A percentile compares a stretch with the other conserved stretches of the same genome.
Evolutionary conservation across 495 filamentous ascomycete genomes (phyloP).

Genomic region (Mytilinidion resinicola): DNA sequence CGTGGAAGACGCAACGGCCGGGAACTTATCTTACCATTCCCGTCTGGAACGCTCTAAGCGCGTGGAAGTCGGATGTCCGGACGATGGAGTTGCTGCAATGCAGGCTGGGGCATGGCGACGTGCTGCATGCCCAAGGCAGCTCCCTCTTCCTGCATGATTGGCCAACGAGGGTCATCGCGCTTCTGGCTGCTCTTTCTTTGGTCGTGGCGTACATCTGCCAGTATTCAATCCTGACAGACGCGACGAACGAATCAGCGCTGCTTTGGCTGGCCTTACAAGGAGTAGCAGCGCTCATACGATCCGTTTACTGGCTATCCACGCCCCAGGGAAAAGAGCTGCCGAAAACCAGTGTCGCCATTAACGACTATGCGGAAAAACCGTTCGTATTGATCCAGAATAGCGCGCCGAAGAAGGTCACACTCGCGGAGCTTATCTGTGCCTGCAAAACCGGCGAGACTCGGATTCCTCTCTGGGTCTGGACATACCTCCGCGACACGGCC

Average conservation of each 20-base stretch:
- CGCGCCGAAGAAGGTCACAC: neutral
- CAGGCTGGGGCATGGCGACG: neutral
- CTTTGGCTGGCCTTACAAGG: neutral
- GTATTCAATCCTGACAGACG: neutral
- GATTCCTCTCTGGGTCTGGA: constrained; percentile 2
- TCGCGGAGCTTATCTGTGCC: constrained; percentile 4
- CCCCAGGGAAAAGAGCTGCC: too few relatives aligned
- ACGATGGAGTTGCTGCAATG: constrained; percentile 3
- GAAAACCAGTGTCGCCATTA: too few relatives aligned
- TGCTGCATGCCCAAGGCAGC: constrained; percentile 3
- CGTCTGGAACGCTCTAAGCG: neutral
- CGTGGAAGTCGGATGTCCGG: neutral
- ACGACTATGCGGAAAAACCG: neutral
- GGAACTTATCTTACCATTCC: neutral
- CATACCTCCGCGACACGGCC: neutral
- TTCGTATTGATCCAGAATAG: neutral
- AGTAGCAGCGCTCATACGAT: neutral
- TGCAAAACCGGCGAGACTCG: neutral
- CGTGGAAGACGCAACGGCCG: neutral
- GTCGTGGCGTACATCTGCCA: neutral
- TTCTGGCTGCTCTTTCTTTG: neutral
- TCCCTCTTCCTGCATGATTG: neutral
- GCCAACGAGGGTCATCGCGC: neutral
- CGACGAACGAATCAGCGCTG: neutral
- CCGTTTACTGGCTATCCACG: neutral